Evolutionary conservation across 345 rosid genomes (phyloP), one percentile per base, ranked within the genome.

Genomic region (Zanthoxylum bungeanum): DNA sequence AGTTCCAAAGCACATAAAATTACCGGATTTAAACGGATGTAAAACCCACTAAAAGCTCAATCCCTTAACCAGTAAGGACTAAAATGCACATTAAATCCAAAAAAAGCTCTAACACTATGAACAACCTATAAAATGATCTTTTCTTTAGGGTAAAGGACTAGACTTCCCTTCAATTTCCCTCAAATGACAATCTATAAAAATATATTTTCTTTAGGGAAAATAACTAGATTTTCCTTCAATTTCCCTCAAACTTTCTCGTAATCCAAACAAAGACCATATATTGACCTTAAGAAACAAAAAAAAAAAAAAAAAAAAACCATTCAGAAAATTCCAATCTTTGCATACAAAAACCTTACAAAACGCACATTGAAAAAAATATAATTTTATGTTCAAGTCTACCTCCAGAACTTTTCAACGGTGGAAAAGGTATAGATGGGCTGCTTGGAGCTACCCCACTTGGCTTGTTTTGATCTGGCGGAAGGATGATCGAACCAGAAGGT

Each of bases 401-500:
- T 78, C 97, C 98, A 91, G 68, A 95, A 95, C 68, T 88, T 88
- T 63, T 92, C 93, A 21, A 85, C 93, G 14, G 97, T 78, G 2
- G 88, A 71, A 53, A 95, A 93, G 0, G 93, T 91, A 57, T 75
- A 87, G 39, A 95, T 83, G 61, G 94, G 75, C 70, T 87, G 89
- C 81, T 91, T 82, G 30, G 94, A 81, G 57, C 84, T 86, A n/a
- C 94, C 99, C 98, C 97, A 93, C 39, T 77, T 37, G 55, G 78
- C 55, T 67, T 85, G 94, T 66, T 80, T 93, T 5, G 75, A 49
- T 81, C 86, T 95, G 17, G 82, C 85, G 25, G 77, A 64, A 2
- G 88, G 91, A 60, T 83, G 88, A 69, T 92, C 94, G 62, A 89
- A 93, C 98, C 99, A 93, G 75, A 93, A 91, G 30, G 98, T 93